A percentile compares a stretch with the other conserved stretches of the same genome.
These are phyloP conservation scores for Nitzschia palea DNA, from an alignment of 108 stramenopile species.

Conservation along the genomic window DNA sequence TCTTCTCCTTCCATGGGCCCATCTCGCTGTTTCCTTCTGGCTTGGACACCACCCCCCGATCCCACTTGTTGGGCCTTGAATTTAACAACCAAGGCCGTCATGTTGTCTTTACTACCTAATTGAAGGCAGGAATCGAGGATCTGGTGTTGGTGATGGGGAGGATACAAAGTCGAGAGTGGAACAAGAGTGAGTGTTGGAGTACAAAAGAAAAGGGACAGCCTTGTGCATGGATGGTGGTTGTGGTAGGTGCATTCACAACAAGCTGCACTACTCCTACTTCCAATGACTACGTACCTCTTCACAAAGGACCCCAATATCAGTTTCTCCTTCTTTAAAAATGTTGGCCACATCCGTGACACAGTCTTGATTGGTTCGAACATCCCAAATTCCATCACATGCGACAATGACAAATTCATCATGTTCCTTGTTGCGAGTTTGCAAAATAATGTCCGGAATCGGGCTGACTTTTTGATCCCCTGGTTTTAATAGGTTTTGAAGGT, in stretches of 20 bases:
- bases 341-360: slow-evolving; percentile 70
- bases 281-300: slow-evolving; percentile 89
- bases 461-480: slow-evolving; percentile 83
- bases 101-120: slow-evolving; percentile 87
- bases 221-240: too few relatives aligned
- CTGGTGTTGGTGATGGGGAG: slow-evolving; percentile 56
- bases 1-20: slow-evolving; percentile 16
- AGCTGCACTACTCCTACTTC: too few relatives aligned
- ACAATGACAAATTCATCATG: slow-evolving; percentile 86
- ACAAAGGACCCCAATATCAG: slow-evolving; percentile 69
- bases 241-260: too few relatives aligned
- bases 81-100: slow-evolving; percentile 76
- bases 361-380: slow-evolving; percentile 81
- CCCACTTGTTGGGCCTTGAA: slow-evolving; percentile 58
- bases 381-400: slow-evolving; percentile 97
- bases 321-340: slow-evolving; percentile 77
- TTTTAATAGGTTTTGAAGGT: not conserved
- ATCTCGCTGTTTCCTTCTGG: slow-evolving; percentile 45
- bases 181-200: too few relatives aligned
- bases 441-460: slow-evolving; percentile 77
- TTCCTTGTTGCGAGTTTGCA: slow-evolving; percentile 53
- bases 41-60: slow-evolving; percentile 61
- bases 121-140: slow-evolving; percentile 70
- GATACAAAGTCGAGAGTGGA: slow-evolving; percentile 8
- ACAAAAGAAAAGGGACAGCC: not conserved